Evolutionary conservation across 441 rosid species (phyloP), one percentile per base, ranked within the genome.

Genomic region (Gossypium trilobum): DNA sequence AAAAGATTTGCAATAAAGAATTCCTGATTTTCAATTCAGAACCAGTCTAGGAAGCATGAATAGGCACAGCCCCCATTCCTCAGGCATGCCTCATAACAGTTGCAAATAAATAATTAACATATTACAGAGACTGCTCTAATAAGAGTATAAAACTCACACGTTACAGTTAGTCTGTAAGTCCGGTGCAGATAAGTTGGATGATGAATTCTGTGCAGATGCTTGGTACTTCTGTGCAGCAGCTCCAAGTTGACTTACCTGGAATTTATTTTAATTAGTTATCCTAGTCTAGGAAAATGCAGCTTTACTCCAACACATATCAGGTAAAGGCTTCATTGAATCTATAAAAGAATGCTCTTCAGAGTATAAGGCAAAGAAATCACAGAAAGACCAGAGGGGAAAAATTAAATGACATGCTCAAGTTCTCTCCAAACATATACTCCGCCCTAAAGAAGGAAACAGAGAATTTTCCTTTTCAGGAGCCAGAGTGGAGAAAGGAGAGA

Each of bases 221-320:
- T 83, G 86, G 73, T 80, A 80, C 70, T 80, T 80, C 62, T 77
- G 84, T 31, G 86, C 86, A 0, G 79, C 82, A 9, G 78, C 81
- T 31, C 82, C 86, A 75, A 83, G 81, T 74, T 78, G 80, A 71
- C 82, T 72, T 61, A 83, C 84, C 86, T 83, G 77, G 31, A 62
- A 62, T 73, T 16, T 25, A 68, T 55, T 39, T 66, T 64, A 60
- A 29, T 77, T 62, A 73, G 54, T 16, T 63, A 51, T 7, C 39
- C 8, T 39, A 44, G 16, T 58, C 62, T 8, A 59, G 3, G 36
- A 39, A 20, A 62, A 55, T 42, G 29, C 55, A 16, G 61, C 39
- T 31, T 65, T n/a, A 11, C 27, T 19, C 54, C 52, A n/a, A 50
- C n/a, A 44, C 4, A 20, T 50, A 68, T 51, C 46, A 25, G 22